phyloP scores from a whole-genome alignment of 306 rosid species.

The Cucumis hystrix region DNA sequence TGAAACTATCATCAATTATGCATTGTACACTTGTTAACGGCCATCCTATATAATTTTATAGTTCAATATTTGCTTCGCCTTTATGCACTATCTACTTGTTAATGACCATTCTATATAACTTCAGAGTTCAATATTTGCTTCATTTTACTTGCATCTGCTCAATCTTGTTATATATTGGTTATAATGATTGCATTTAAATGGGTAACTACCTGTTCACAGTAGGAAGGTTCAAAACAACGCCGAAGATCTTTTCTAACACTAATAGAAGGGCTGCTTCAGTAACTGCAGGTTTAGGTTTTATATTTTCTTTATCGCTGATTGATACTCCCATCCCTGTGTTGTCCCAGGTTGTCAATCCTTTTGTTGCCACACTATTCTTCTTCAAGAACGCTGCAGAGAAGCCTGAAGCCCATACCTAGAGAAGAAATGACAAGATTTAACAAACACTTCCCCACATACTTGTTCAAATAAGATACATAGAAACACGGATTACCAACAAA shows the following conservation, averaged over 20 bases:
- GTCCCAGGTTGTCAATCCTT: constrained; percentile 29
- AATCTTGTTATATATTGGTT: neutral
- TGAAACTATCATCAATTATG: neutral
- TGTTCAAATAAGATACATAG: neutral
- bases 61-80: neutral
- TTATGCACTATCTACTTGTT: neutral
- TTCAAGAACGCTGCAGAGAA: constrained; percentile 94
- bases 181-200: neutral
- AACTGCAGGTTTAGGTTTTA: constrained; percentile 54
- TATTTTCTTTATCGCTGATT: constrained; percentile 20
- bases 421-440: neutral
- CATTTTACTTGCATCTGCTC: neutral
- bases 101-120: neutral
- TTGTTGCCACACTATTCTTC: constrained; percentile 74
- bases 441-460: neutral
- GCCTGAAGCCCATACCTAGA: constrained; percentile 97
- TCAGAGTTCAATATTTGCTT: neutral
- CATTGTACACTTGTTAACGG: neutral
- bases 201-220: constrained; percentile 57
- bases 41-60: neutral
- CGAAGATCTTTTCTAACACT: constrained; percentile 60
- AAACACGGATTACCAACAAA: neutral
- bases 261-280: constrained; percentile 67
- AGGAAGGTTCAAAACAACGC: constrained; percentile 75
- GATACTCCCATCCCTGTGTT: constrained; percentile 32